Evolutionary conservation across 2,329 filamentous ascomycete genomes (phyloP), one percentile per base, ranked within the genome.

Genomic region (Cladobotryum protrusum): DNA sequence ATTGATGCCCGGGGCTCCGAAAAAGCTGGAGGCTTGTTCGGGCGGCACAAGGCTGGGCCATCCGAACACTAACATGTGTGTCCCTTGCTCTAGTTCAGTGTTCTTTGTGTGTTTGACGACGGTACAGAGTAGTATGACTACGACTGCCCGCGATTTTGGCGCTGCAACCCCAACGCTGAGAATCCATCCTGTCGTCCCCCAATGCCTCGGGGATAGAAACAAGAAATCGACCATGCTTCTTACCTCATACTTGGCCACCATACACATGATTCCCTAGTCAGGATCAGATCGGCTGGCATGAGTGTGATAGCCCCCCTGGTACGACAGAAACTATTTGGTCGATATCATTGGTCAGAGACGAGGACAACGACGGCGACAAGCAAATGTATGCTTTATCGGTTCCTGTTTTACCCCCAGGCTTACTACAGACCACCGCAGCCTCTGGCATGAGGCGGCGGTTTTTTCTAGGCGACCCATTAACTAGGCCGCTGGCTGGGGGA

Each of bases 391-490:
- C 24, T 41, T 17, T 39, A 29, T 47, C 44, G 40, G 35, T 51
- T 51, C 43, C 44, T 37, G 43, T 39, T 43, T 46, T 51, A 18
- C 40, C 41, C 19, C 20, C 49, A 47, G 41, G 49, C 45, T 41
- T 51, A 47, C 40, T 41, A 32, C 43, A 43, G 39, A 50, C 44
- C 43, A 50, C 37, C 15, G 43, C 41, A 46, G 44, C 41, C 48
- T 50, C 34, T 49, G 35, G 48, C 39, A 50, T 45, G 33, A 45
- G 39, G 48, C 48, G 36, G 48, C 41, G 37, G 48, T 45, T 45
- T 43, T 45, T 45, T 50, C 45, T 45, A 44, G 46, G 49, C 44
- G 49, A 50, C 44, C 44, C 49, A 50, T 37, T 50, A 44, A 44
- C 44, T 44, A 50, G 43, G 49, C 43, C 49, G 49, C 43, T 39